phyloP scores from a whole-genome alignment of 1,284 basidiomycete genomes.

The Puccinia horiana region DNA sequence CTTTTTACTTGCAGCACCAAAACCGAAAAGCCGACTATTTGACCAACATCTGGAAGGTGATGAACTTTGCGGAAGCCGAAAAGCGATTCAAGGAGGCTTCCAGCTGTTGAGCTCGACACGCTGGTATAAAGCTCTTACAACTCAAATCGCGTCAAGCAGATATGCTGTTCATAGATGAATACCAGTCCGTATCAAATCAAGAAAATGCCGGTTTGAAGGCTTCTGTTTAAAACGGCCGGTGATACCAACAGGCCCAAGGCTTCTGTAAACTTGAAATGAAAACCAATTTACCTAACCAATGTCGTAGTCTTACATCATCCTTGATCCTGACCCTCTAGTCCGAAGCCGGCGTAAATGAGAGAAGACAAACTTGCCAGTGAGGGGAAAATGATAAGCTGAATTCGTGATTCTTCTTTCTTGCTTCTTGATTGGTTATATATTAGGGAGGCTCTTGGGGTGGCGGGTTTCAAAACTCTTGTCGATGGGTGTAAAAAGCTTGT shows the following conservation, averaged over 20 bases:
- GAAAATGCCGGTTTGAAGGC: not conserved
- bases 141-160: not conserved
- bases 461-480: no score
- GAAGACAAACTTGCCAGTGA: not conserved
- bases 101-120: not conserved
- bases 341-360: not conserved
- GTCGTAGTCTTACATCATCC: not conserved
- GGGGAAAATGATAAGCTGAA: no score
- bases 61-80: slow-evolving; percentile 89
- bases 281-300: not conserved
- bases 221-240: not conserved
- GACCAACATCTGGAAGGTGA: slow-evolving; percentile 67
- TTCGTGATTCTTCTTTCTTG: no score
- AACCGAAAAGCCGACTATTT: slow-evolving; percentile 49
- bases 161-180: not conserved
- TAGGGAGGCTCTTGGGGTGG: no score
- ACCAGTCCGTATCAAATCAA: not conserved
- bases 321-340: not conserved
- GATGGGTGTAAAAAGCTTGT: no score
- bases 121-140: slow-evolving; percentile 47
- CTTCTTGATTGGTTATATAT: no score
- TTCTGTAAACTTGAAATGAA: slow-evolving; percentile 17
- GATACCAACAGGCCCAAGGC: not conserved
- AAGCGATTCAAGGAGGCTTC: slow-evolving; percentile 67
- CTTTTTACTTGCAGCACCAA: slow-evolving; percentile 44